Conservation (phyloP, 768 basidiomycete genomes). For the Sarcodon sp. region DNA sequence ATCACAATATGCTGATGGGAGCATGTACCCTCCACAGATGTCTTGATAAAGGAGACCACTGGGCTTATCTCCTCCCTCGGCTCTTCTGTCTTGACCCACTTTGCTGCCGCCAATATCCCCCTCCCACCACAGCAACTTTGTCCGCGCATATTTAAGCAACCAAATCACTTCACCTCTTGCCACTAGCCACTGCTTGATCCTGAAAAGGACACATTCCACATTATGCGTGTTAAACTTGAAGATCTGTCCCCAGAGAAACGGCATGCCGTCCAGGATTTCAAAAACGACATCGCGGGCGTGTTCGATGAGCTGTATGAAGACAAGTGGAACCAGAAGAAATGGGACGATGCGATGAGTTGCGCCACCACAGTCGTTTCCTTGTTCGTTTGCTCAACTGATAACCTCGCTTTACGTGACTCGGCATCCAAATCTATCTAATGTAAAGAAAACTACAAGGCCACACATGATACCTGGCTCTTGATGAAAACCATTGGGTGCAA, state of each 20-base stretch:
- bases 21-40: no score
- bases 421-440: background rate
- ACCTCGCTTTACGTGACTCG: background rate
- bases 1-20: no score
- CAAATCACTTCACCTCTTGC: no score
- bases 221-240: background rate
- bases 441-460: background rate
- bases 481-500: background rate
- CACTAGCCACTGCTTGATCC: no score
- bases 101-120: no score
- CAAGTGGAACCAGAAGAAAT: slow-evolving; percentile 12
- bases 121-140: no score
- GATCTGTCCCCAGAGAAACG: slow-evolving; percentile 9
- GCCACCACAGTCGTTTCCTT: background rate
- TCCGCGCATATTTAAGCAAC: no score
- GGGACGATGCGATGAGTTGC: background rate
- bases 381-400: no score
- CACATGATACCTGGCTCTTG: background rate
- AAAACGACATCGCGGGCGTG: slow-evolving; percentile 11
- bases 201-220: background rate
- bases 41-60: no score
- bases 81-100: no score
- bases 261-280: slow-evolving; percentile 14
- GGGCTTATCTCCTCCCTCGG: no score
- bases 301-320: slow-evolving; percentile 17